Evolutionary conservation across 768 basidiomycete genomes (phyloP), one percentile per base, ranked within the genome.

Genomic region (Coprinopsis marcescibilis): DNA sequence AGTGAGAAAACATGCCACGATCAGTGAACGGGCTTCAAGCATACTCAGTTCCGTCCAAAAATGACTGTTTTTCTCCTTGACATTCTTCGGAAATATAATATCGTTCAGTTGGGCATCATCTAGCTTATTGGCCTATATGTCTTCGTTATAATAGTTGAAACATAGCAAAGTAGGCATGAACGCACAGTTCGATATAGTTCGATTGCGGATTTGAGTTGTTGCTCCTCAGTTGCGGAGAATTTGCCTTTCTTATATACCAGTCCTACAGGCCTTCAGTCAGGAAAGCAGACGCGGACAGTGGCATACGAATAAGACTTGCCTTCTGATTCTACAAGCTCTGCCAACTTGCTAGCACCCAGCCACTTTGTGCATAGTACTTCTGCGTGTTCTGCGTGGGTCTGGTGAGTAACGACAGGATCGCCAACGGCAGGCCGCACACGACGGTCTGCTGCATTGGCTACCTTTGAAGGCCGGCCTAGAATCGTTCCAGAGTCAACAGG

Each of bases 241-340:
- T 88, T 90, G 12, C 89, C 89, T 63, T 89, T 89, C 66, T 84
- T 89, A 62, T 88, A 90, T 2, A 86, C 75, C n/a, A 91, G 75
- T 25, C 87, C 88, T 90, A 48, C 19, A 50, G n/a, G n/a, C n/a
- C 36, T 1, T 30, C 32, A 30, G 20, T 36, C 45, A 52, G 50
- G 12, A 38, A 46, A 24, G 29, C 33, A 19, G 19, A 17, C 15
- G 17, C 43, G 21, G 17, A 17, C 25, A 26, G 30, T 11, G 20
- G 30, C 27, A 13, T 17, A 21, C 26, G 39, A 25, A 19, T 36
- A 36, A 15, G 27, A 35, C 48, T 10, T 47, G 85, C 89, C 88
- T 69, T 87, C 75, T 20, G 72, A 77, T 59, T 71, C 73, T 12
- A 80, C 85, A 54, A 89, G 66, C 52, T 86, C 80, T 3, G 78